phyloP scores from a whole-genome alignment of 306 rosid species.

The Dalbergia cultrata region DNA sequence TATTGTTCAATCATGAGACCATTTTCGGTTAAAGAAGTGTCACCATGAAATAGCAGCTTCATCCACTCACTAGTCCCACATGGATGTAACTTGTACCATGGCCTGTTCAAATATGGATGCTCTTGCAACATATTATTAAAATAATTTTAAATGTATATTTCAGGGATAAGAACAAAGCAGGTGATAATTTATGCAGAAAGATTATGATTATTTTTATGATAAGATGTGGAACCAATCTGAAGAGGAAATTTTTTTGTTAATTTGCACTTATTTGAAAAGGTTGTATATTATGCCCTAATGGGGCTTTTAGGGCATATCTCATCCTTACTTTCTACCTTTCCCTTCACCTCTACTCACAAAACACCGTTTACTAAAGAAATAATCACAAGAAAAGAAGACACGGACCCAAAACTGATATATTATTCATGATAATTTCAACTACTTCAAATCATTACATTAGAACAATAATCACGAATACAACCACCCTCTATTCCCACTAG shows the following conservation, averaged over 20 bases:
- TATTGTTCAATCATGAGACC: conserved; percentile 55
- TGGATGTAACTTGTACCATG: conserved; percentile 90
- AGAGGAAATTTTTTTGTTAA: not conserved
- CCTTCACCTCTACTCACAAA: not conserved
- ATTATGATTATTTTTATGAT: not conserved
- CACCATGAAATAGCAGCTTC: conserved; percentile 67
- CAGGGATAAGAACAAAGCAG: conserved; percentile 3
- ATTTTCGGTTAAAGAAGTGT: conserved; percentile 44
- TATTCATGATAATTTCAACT: not conserved
- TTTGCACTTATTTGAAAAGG: not conserved
- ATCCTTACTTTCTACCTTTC: too few species aligned
- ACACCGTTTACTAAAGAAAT: not conserved
- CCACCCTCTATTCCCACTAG: not conserved
- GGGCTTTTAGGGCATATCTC: not conserved
- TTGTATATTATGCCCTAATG: not conserved
- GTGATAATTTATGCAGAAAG: not conserved
- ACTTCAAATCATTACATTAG: not conserved
- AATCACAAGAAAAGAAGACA: not conserved
- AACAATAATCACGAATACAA: not conserved
- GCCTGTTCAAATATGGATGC: conserved; percentile 83
- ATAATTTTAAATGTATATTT: not conserved
- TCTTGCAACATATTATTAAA: conserved; percentile 57
- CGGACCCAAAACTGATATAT: not conserved
- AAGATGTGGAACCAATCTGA: not conserved
- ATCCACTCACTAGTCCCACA: conserved; percentile 90